Conservation (phyloP, 1,284 basidiomycete species). For the Pascua guehoae region DNA sequence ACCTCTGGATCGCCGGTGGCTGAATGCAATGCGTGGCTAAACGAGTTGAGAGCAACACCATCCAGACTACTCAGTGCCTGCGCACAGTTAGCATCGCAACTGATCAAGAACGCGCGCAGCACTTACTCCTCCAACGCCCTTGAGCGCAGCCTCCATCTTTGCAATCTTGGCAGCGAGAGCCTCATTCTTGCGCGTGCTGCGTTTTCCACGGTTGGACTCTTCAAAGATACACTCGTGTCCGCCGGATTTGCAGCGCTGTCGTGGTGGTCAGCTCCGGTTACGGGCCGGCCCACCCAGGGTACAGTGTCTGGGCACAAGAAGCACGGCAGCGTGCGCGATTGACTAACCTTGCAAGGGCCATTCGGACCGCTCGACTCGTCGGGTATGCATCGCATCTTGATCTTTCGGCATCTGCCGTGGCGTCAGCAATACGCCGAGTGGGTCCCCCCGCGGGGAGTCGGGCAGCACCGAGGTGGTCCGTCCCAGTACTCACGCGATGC, state of each 20-base stretch:
- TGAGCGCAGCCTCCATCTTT: slow-evolving; percentile 88
- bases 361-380: slow-evolving; percentile 63
- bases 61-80: slow-evolving; percentile 66
- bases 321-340: background rate
- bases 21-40: slow-evolving; percentile 38
- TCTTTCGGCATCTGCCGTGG: slow-evolving; percentile 64
- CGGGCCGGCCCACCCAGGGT: background rate
- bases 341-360: slow-evolving; percentile 72
- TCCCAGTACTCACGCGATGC: slow-evolving; percentile 34
- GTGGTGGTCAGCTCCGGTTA: slow-evolving; percentile 30
- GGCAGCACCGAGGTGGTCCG: background rate
- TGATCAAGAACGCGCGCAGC: background rate
- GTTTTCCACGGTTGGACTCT: slow-evolving; percentile 87
- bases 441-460: too few species aligned
- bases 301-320: background rate
- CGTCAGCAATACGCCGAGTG: background rate
- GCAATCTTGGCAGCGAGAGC: slow-evolving; percentile 78
- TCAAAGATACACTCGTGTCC: slow-evolving; percentile 91
- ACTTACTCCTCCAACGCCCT: slow-evolving; percentile 50
- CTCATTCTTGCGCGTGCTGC: slow-evolving; percentile 81
- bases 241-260: slow-evolving; percentile 57
- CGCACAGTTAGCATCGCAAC: background rate
- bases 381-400: slow-evolving; percentile 98
- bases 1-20: slow-evolving; percentile 57
- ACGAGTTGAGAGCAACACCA: slow-evolving; percentile 54